phyloP scores from a whole-genome alignment of 192 early-diverging fungal species.

The Linnemannia schmuckeri region DNA sequence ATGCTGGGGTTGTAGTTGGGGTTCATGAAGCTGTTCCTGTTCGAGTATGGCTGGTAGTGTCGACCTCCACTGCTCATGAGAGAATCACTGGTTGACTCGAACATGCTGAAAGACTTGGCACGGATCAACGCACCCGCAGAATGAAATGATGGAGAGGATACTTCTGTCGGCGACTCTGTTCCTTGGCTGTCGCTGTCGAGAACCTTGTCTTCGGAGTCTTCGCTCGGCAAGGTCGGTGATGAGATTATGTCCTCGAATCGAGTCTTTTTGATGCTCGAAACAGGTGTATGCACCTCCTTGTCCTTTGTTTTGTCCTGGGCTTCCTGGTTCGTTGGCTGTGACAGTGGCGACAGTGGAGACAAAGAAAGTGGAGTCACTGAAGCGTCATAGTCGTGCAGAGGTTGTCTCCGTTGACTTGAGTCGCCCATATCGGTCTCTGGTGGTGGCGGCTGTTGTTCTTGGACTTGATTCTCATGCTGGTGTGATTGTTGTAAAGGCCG shows the following conservation, averaged over 20 bases:
- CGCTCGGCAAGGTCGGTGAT: background rate
- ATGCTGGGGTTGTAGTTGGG: background rate
- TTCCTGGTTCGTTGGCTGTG: background rate
- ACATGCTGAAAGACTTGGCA: constrained; percentile 27
- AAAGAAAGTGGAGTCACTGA: background rate
- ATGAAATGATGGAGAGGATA: constrained; percentile 2
- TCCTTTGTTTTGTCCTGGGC: background rate
- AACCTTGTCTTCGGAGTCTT: background rate
- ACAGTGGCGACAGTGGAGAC: background rate
- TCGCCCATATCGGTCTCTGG: background rate
- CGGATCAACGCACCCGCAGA: constrained; percentile 10
- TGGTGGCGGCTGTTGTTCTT: background rate
- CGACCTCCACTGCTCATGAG: background rate
- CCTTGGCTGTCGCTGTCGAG: background rate
- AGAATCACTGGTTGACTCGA: constrained; percentile 19
- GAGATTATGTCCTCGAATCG: background rate
- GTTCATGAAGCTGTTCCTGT: background rate
- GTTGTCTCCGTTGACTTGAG: background rate
- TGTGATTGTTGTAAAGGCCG: background rate
- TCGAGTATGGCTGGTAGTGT: background rate
- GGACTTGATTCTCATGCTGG: background rate
- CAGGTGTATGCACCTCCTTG: background rate
- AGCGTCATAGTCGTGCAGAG: background rate
- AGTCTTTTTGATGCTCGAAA: background rate
- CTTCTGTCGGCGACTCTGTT: background rate